A percentile compares a stretch with the other conserved stretches of the same genome.
Conservation (phyloP, 2,329 filamentous ascomycete species). For the Fusarium aywerte region DNA sequence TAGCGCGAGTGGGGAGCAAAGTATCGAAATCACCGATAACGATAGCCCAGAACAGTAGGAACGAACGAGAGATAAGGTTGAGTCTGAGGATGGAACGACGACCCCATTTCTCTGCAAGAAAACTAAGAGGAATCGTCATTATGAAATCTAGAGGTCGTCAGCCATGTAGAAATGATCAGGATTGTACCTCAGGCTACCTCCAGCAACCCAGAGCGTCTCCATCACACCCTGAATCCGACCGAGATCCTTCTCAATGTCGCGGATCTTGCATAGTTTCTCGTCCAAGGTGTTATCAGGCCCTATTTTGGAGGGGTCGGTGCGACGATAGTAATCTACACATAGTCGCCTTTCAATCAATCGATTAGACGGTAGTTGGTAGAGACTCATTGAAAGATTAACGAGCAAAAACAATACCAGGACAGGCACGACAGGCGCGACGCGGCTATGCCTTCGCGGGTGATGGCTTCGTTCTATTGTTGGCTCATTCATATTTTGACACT, state of each 20-base stretch:
- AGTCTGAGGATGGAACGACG: conserved; percentile 55
- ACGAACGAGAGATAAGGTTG: conserved; percentile 54
- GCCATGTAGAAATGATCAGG: too few relatives aligned
- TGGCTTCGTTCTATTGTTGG: not conserved
- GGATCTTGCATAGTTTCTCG: conserved; percentile 65
- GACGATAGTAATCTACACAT: conserved; percentile 62
- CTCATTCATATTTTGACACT: not conserved
- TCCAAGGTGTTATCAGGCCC: conserved; percentile 54
- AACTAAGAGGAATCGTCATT: conserved; percentile 61
- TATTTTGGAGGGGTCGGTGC: conserved; percentile 50
- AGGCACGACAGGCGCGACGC: conserved; percentile 14
- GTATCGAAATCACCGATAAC: conserved; percentile 35
- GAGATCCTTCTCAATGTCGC: conserved; percentile 61
- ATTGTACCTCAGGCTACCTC: conserved; percentile 48
- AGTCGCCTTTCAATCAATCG: conserved; percentile 59
- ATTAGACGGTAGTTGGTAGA: conserved; percentile 61
- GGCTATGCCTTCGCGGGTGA: not conserved
- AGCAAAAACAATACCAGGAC: conserved; percentile 57
- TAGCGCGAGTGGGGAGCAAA: conserved; percentile 43
- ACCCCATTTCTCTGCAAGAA: conserved; percentile 58
- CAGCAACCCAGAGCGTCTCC: conserved; percentile 62
- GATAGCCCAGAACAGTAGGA: conserved; percentile 44
- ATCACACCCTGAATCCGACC: conserved; percentile 64
- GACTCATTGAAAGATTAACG: conserved; percentile 59
- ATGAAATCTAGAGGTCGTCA: conserved; percentile 54